These are phyloP conservation scores for Allium sativum DNA, from an alignment of 106 monocot genomes.

Conservation along the genomic window DNA sequence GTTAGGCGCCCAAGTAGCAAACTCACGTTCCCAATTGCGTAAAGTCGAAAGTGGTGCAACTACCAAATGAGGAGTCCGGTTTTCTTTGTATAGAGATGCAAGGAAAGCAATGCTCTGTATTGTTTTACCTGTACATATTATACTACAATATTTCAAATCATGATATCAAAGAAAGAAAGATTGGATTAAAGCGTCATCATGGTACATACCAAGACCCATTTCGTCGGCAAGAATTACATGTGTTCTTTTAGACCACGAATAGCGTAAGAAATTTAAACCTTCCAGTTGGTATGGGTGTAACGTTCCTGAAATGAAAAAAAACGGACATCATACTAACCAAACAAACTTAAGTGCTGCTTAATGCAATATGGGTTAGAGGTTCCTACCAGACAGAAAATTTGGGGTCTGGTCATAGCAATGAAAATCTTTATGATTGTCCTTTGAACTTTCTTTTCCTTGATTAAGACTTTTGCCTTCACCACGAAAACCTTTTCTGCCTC, in stretches of 20 bases:
- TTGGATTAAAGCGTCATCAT: background rate
- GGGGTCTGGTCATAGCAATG: constrained; percentile 58
- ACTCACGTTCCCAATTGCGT: constrained; percentile 98
- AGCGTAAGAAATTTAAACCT: constrained; percentile 92
- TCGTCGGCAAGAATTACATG: constrained; percentile 99
- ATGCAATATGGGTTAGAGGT: background rate
- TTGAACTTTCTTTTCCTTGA: constrained; percentile 32
- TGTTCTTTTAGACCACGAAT: constrained; percentile 87
- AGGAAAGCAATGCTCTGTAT: constrained; percentile 99
- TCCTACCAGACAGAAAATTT: constrained; percentile 67
- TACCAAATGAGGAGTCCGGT: constrained; percentile 69
- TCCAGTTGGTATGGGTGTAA: constrained; percentile 98
- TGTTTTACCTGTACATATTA: constrained; percentile 70
- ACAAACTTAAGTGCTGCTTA: background rate
- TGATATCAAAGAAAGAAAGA: background rate
- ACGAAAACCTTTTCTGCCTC: constrained; percentile 32
- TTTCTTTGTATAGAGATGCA: constrained; percentile 86
- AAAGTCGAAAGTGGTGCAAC: constrained; percentile 95
- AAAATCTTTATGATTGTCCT: constrained; percentile 45
- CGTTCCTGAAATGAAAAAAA: constrained; percentile 33
- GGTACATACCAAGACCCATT: constrained; percentile 88
- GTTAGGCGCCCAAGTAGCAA: constrained; percentile 97
- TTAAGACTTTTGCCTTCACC: constrained; percentile 34
- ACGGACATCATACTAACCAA: background rate
- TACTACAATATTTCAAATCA: constrained; percentile 4